phyloP scores from a whole-genome alignment of 768 basidiomycete species.

The Sistotremastrum suecicum region DNA sequence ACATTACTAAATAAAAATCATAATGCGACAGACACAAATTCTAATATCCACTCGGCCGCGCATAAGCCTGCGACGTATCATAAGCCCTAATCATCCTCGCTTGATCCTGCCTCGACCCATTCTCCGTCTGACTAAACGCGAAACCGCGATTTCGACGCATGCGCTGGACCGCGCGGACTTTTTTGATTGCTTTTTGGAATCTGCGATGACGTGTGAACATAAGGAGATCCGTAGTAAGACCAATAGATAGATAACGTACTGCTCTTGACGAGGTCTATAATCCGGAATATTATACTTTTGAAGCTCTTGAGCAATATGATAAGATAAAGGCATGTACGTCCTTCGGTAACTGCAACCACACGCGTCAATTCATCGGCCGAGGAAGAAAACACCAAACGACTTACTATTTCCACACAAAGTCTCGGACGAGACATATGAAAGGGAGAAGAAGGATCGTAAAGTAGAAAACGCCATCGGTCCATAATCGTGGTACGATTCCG shows the following conservation, averaged over 20 bases:
- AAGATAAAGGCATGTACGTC: slow-evolving; percentile 83
- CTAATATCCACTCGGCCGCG: slow-evolving; percentile 66
- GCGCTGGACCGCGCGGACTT: slow-evolving; percentile 95
- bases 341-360: slow-evolving; percentile 57
- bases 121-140: slow-evolving; percentile 96
- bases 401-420: slow-evolving; percentile 96
- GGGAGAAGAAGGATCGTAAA: slow-evolving; percentile 78
- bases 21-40: neutral
- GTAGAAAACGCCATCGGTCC: slow-evolving; percentile 83
- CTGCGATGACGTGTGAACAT: slow-evolving; percentile 23
- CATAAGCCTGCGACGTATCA: slow-evolving; percentile 66
- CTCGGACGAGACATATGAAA: slow-evolving; percentile 68
- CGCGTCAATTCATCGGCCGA: neutral
- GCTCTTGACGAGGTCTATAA: slow-evolving; percentile 93
- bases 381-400: no score
- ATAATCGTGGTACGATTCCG: slow-evolving; percentile 82
- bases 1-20: no score
- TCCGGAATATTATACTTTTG: slow-evolving; percentile 98
- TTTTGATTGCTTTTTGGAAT: slow-evolving; percentile 99
- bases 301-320: slow-evolving; percentile 97
- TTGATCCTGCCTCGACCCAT: slow-evolving; percentile 73
- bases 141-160: slow-evolving; percentile 95
- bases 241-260: slow-evolving; percentile 36
- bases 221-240: slow-evolving; percentile 3
- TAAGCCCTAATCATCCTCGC: slow-evolving; percentile 72